phyloP scores from a whole-genome alignment of 129 eudicot species.

The Centella asiatica region DNA sequence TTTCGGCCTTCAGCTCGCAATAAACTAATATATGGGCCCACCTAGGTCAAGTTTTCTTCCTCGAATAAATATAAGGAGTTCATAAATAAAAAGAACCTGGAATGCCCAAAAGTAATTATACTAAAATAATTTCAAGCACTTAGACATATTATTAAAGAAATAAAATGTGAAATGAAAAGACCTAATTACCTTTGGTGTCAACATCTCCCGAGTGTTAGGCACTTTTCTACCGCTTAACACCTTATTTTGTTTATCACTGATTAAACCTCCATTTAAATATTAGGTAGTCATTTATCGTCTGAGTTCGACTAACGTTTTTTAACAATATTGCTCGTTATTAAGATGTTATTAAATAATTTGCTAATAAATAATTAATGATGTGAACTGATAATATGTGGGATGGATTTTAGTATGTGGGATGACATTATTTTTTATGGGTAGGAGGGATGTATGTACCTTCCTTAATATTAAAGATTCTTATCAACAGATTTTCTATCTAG shows the following conservation, averaged over 20 bases:
- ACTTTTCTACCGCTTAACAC: no score
- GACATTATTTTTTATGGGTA: not conserved
- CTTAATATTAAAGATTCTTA: not conserved
- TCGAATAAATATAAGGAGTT: no score
- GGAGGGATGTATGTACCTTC: not conserved
- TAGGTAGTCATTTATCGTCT: no score
- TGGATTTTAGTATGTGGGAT: not conserved
- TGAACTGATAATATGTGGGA: not conserved
- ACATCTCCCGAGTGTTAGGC: no score
- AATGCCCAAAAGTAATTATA: no score
- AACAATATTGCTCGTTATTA: not conserved
- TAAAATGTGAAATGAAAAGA: no score
- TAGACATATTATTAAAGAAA: no score
- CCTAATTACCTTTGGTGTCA: no score
- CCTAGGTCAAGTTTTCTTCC: not conserved
- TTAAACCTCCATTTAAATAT: no score
- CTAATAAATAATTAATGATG: not conserved
- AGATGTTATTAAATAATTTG: not conserved
- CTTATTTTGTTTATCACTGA: no score
- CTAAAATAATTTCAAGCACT: no score
- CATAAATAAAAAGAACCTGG: no score
- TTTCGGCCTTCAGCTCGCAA: slow-evolving; percentile 34
- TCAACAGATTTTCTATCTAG: not conserved
- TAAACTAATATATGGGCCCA: slow-evolving; percentile 31
- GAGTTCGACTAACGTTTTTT: not conserved